Evolutionary conservation across 345 rosid genomes (phyloP).

Genomic region (Eucalyptus caleyi): DNA sequence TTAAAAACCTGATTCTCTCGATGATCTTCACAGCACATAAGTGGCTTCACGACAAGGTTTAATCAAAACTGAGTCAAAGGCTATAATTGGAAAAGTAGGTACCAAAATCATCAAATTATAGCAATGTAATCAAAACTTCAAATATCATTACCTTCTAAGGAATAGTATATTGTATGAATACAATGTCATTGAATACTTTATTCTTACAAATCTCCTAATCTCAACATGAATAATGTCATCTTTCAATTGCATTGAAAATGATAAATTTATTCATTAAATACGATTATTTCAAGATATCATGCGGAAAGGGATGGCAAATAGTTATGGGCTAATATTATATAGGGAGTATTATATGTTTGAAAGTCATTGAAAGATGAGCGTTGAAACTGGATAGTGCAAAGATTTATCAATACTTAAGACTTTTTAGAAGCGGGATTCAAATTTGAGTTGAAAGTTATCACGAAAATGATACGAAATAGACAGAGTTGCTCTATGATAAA

Average conservation of each 20-base stretch:
- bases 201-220: background rate
- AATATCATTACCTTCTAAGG: background rate
- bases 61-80: background rate
- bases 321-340: background rate
- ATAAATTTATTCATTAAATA: background rate
- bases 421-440: accelerated
- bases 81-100: background rate
- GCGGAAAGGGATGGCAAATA: background rate
- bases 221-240: background rate
- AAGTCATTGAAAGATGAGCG: background rate
- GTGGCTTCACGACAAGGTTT: background rate
- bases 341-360: background rate
- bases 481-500: background rate
- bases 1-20: background rate
- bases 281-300: background rate
- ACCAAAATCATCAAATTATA: background rate
- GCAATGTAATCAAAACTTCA: background rate
- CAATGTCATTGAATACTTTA: background rate
- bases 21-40: no score
- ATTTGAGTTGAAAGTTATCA: background rate
- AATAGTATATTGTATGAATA: background rate
- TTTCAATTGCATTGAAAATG: background rate
- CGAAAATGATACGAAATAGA: accelerated
- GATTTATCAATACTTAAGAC: background rate
- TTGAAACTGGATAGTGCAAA: background rate